Conservation (phyloP, 768 basidiomycete genomes). For the Lentinula lateritia region DNA sequence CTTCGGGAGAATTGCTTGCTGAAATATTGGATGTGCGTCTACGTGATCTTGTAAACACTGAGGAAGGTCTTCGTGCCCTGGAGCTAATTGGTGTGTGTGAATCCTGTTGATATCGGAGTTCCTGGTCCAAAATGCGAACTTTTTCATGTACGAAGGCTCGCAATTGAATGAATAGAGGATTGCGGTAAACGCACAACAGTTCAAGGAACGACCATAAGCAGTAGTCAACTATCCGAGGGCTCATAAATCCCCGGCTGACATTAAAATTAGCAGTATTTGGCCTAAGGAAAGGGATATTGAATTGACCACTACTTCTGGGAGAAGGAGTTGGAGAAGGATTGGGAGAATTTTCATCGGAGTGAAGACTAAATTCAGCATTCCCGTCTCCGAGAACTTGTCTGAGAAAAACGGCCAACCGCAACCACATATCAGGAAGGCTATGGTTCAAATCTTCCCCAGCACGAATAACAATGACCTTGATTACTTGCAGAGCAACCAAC, state of each 20-base stretch:
- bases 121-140: slow-evolving; percentile 45
- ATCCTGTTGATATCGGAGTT: slow-evolving; percentile 32
- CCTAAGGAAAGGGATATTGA: slow-evolving; percentile 25
- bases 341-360: slow-evolving; percentile 34
- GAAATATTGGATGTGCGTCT: slow-evolving; percentile 29
- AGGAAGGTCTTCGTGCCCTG: slow-evolving; percentile 38
- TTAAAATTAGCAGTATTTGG: slow-evolving; percentile 17
- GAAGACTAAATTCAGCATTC: slow-evolving; percentile 55
- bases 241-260: slow-evolving; percentile 15
- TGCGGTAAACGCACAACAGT: slow-evolving; percentile 55
- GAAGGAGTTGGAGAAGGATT: slow-evolving; percentile 48
- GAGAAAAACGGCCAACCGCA: slow-evolving; percentile 50
- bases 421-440: slow-evolving; percentile 56
- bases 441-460: slow-evolving; percentile 55
- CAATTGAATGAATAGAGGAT: slow-evolving; percentile 60
- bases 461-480: slow-evolving; percentile 63
- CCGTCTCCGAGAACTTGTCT: slow-evolving; percentile 49
- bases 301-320: slow-evolving; percentile 40
- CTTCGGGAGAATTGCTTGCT: slow-evolving; percentile 37
- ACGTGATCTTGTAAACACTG: slow-evolving; percentile 55
- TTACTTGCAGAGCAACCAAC: slow-evolving; percentile 54
- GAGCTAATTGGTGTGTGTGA: slow-evolving; percentile 16
- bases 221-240: slow-evolving; percentile 65
- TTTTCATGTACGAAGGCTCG: slow-evolving; percentile 64
- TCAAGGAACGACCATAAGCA: slow-evolving; percentile 69